Percentiles rank a stretch among this genome's conserved stretches.
phyloP scores from a whole-genome alignment of 345 rosid species.

The Erucastrum elatum region DNA sequence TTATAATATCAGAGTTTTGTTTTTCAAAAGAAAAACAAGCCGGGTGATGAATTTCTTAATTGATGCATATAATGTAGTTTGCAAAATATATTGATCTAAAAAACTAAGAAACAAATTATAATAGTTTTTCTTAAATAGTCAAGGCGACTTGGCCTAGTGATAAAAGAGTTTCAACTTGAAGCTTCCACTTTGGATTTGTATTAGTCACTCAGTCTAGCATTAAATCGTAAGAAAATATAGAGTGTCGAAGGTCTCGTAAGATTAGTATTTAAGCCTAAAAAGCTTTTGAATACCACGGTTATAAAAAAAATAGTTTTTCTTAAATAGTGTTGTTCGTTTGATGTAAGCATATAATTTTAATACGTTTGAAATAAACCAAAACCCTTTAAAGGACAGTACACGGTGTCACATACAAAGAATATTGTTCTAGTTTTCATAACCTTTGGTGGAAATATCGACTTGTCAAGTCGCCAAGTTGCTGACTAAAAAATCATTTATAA shows the following conservation, averaged over 20 bases:
- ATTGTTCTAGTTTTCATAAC: background rate
- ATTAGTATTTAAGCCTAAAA: too few relatives aligned
- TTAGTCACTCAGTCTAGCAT: too few relatives aligned
- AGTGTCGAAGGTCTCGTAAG: too few relatives aligned
- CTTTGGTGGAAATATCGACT: background rate
- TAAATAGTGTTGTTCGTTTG: background rate
- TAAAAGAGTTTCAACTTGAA: too few relatives aligned
- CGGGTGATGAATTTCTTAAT: background rate
- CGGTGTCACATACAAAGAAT: background rate
- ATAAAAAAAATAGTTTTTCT: too few relatives aligned
- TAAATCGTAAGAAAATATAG: too few relatives aligned
- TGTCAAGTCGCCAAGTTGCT: slow-evolving; percentile 16
- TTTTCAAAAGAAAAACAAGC: background rate
- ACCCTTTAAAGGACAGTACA: background rate
- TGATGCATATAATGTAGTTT: background rate
- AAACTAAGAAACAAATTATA: background rate
- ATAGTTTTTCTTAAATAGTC: too few relatives aligned
- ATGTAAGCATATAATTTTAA: background rate
- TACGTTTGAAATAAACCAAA: background rate
- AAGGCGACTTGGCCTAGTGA: too few relatives aligned
- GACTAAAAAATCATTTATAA: too few relatives aligned
- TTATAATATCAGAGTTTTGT: background rate
- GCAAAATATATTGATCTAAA: background rate
- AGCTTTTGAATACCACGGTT: too few relatives aligned
- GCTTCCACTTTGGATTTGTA: too few relatives aligned